Evolutionary conservation across 345 rosid species (phyloP), one percentile per base, ranked within the genome.

Genomic region (Barbarea vulgaris): DNA sequence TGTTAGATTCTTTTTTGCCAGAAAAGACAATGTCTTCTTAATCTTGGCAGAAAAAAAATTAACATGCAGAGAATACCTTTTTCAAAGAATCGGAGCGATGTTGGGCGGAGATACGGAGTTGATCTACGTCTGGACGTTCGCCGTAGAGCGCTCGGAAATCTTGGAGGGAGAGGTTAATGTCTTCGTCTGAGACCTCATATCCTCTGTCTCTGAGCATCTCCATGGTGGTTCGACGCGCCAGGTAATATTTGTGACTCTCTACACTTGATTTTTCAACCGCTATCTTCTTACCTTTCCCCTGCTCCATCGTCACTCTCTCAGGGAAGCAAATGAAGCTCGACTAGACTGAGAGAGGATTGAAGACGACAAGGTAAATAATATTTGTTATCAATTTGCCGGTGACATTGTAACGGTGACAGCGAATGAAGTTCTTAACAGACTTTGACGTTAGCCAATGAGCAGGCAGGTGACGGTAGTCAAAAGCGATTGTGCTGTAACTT

Each of bases 191-290:
- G 33, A 87, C 83, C 12, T 80, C 79, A 37, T 86, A 93, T 46
- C 97, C 98, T 76, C 98, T 82, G 77, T 93, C 98, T 33, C 71
- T 81, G 25, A 93, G 80, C 97, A 93, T 91, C 85, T 93, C 98
- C 65, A 91, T 79, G 12, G 84, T 83, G 19, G 96, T 89, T 79
- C 87, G 83, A 12, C 96, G 85, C 3, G 92, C 76, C 24, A 91
- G 81, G 80, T 76, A 89, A 82, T 85, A 91, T 55, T 85, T 83
- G 84, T 82, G 92, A 76, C 87, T 85, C 53, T 87, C 97, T 10
- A 52, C 58, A 80, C 84, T 89, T 15, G 89, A 87, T 14, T 79
- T 71, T 13, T 65, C 83, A 5, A 50, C 5, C 7, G 60, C 53
- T 48, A 64, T 65, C 77, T 73, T 80, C 46, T 44, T 76, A 1